Evolutionary conservation across 2,329 filamentous ascomycete genomes (phyloP), one percentile per base, ranked within the genome.

Genomic region (Trichoderma simmonsii): DNA sequence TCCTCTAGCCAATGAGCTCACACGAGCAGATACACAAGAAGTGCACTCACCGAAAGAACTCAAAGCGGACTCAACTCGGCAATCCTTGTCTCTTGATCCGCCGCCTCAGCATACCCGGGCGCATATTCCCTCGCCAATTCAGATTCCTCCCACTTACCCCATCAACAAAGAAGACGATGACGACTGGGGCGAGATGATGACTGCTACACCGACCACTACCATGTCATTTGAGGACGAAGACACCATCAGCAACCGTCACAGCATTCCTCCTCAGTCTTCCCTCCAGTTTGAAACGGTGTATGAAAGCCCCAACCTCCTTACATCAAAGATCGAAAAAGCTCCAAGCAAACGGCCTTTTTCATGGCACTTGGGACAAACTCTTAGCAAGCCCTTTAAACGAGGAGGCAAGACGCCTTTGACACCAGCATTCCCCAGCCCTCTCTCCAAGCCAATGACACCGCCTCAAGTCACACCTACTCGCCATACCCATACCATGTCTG

Each of bases 141-240:
- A 73, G 34, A 59, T 71, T 26, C 36, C 69, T 11, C 36, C 28
- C 34, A 43, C 59, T 18, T 24, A 56, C 21, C 21, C 28, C 43
- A 64, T 54, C 18, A 59, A 21, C 56, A 70, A 24, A 32, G 66
- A 51, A 21, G 61, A 73, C 0, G 85, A 88, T 2, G 87, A 88
- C 59, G 87, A 89, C 48, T 90, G 88, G 88, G 88, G 88, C 2
- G 88, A 90, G 73, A 90, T 90, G 88, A 82, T 90, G 39, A 78
- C 63, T 21, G 56, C 80, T 3, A 81, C 80, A 4, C 78, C 81
- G 3, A 74, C 77, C 2, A 65, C 57, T 39, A 48, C 43, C 8
- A 24, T 51, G 15, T 39, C 63, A 32, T 59, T 68, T 7, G 30
- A 63, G n/a, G 57, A 28, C 1, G 66, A 60, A 43, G 61, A 18